Conservation (phyloP, 495 filamentous ascomycete genomes). For the Penicillium pancosmium region DNA sequence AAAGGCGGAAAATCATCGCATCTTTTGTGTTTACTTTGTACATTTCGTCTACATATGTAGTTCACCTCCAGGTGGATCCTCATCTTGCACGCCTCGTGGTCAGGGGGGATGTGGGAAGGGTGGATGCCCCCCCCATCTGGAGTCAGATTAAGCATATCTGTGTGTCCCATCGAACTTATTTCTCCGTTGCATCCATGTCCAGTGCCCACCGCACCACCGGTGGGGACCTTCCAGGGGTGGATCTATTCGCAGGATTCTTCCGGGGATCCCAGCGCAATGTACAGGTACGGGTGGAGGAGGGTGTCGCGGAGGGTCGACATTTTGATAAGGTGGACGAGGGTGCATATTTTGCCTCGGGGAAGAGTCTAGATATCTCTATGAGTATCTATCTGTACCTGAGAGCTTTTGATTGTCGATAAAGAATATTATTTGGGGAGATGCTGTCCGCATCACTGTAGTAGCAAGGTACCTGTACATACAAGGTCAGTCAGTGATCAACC, state of each 20-base stretch:
- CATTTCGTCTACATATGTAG: not conserved
- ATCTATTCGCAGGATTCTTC: constrained; percentile 30
- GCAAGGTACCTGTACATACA: not conserved
- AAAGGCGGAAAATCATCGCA: not conserved
- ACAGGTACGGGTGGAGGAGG: constrained; percentile 15
- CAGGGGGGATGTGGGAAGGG: constrained; percentile 14
- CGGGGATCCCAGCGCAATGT: constrained; percentile 28
- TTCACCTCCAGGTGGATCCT: constrained; percentile 15
- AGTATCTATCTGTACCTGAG: not conserved
- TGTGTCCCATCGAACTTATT: constrained; percentile 30
- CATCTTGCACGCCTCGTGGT: constrained; percentile 16
- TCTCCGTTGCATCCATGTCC: constrained; percentile 37
- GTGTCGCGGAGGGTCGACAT: not conserved
- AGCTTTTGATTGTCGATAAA: not conserved
- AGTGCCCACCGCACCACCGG: constrained; percentile 30
- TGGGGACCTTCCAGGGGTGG: constrained; percentile 29
- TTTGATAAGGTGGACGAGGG: not conserved
- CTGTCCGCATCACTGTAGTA: not conserved
- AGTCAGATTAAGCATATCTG: constrained; percentile 41
- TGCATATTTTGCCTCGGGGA: not conserved
- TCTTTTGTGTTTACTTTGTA: not conserved
- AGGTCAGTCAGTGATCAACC: not conserved
- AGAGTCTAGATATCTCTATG: not conserved
- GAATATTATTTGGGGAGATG: not conserved
- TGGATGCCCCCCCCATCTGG: constrained; percentile 27